These are phyloP conservation scores for Penicillium sp. DNA, from an alignment of 2,329 filamentous ascomycete species.

Conservation along the genomic window DNA sequence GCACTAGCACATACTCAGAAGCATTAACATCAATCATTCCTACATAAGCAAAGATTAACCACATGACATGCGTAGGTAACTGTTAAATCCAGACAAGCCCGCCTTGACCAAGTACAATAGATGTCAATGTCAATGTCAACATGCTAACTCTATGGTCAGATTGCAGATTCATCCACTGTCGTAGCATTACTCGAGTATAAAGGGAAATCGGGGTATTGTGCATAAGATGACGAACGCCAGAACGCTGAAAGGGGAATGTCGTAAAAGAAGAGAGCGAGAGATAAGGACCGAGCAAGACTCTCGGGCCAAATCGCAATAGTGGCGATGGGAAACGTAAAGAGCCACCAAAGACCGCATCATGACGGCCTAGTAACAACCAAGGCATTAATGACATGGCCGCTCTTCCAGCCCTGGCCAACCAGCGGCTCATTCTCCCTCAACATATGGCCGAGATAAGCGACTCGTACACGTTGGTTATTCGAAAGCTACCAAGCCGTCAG, in stretches of 20 bases:
- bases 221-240: conserved; percentile 17
- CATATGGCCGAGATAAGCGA: conserved; percentile 80
- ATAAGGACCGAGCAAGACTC: not conserved
- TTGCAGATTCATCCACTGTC: not conserved
- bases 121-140: not conserved
- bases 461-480: conserved; percentile 60
- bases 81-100: not conserved
- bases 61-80: not conserved
- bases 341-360: not conserved
- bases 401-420: conserved; percentile 70
- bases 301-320: not conserved
- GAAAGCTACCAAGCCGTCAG: conserved; percentile 51
- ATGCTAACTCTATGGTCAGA: not conserved
- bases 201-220: conserved; percentile 29
- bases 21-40: not conserved
- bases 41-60: not conserved
- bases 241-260: conserved; percentile 15
- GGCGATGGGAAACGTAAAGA: not conserved
- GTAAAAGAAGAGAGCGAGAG: not conserved
- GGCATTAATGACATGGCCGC: conserved; percentile 74
- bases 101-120: not conserved
- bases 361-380: conserved; percentile 55
- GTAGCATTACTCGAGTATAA: not conserved
- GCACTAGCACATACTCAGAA: not conserved
- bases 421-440: conserved; percentile 69